Evolutionary conservation across 2,329 filamentous ascomycete species (phyloP), one percentile per base, ranked within the genome.

Genomic region (Fusarium papillatum): DNA sequence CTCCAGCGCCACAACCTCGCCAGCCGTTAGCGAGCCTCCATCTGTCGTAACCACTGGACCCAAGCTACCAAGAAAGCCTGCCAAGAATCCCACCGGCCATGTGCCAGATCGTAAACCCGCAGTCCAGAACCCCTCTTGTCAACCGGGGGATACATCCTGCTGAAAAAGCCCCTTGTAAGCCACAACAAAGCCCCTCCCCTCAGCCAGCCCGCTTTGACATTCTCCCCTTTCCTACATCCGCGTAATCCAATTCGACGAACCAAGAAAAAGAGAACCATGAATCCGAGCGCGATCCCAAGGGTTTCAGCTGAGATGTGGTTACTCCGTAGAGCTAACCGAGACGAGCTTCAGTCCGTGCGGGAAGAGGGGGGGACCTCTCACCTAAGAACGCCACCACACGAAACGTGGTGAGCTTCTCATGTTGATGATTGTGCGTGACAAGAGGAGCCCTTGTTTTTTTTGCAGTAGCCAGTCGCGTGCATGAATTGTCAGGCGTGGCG

Each of bases 391-490:
- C 50, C 50, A n/a, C 26, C 50, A 55, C 50, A 55, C 50, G 50
- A 55, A 55, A 55, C 50, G 50, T 55, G 50, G 50, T 55, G 50
- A 55, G 50, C 50, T 55, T 55, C 50, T 34, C 50, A 55, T 55
- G 50, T 55, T 55, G 50, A 55, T 55, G 50, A 55, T 55, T 55
- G 29, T 26, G 29, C 29, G 26, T 34, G 50, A 55, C 26, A 26
- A 17, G 34, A 53, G 48, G 41, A 53, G 50, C 26, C 50, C 29
- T 55, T 55, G 50, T 29, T 26, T 19, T 50, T 50, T 1, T 10
- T 11, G 29, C 29, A 31, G 11, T 19, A 29, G 19, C 50, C 50
- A 55, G 50, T 55, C 50, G 50, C 50, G 29, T 55, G 50, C 26
- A 55, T 55, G 50, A 31, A 55, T 55, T n/a, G 50, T 55, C 50